A percentile compares a stretch with the other conserved stretches of the same genome.
Evolutionary conservation across 2,329 filamentous ascomycete genomes (phyloP).

Genomic region (Botrytis tulipae): DNA sequence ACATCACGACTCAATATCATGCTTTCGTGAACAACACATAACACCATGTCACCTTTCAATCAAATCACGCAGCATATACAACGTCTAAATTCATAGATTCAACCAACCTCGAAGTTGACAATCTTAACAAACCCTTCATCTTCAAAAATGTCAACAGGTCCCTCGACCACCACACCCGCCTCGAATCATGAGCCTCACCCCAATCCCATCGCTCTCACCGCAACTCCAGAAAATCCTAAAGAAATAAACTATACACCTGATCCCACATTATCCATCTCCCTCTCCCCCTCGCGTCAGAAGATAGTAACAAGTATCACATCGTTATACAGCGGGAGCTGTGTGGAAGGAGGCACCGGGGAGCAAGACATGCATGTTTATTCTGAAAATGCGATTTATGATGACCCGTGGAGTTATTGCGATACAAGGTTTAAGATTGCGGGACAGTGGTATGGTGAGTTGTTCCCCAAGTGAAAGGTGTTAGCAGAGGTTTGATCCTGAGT

Average conservation of each 20-base stretch:
- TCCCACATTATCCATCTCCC: slow-evolving; percentile 37
- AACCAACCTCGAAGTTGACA: not conserved
- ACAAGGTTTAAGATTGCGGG: slow-evolving; percentile 51
- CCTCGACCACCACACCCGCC: not conserved
- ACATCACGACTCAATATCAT: not conserved
- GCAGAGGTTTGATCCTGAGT: not conserved
- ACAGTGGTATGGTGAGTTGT: slow-evolving; percentile 44
- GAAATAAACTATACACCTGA: slow-evolving; percentile 45
- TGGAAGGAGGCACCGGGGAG: slow-evolving; percentile 37
- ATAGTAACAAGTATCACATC: slow-evolving; percentile 46
- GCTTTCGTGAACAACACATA: not conserved
- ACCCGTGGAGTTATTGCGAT: slow-evolving; percentile 50
- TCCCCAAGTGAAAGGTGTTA: not conserved
- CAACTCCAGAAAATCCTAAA: not conserved
- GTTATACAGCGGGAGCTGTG: slow-evolving; percentile 47
- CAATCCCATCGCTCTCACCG: slow-evolving; percentile 16
- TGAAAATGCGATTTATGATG: slow-evolving; percentile 47
- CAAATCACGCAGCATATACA: not conserved
- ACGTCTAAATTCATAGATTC: not conserved
- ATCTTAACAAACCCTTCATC: not conserved
- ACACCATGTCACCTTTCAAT: not conserved
- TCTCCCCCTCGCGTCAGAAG: slow-evolving; percentile 40
- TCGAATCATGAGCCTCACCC: slow-evolving; percentile 21
- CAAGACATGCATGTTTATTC: slow-evolving; percentile 51
- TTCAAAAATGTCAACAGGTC: not conserved